Percentiles rank a stretch among this genome's conserved stretches.
Evolutionary conservation across 2,329 filamentous ascomycete species (phyloP).

Genomic region (Pseudogymnoascus sp.): DNA sequence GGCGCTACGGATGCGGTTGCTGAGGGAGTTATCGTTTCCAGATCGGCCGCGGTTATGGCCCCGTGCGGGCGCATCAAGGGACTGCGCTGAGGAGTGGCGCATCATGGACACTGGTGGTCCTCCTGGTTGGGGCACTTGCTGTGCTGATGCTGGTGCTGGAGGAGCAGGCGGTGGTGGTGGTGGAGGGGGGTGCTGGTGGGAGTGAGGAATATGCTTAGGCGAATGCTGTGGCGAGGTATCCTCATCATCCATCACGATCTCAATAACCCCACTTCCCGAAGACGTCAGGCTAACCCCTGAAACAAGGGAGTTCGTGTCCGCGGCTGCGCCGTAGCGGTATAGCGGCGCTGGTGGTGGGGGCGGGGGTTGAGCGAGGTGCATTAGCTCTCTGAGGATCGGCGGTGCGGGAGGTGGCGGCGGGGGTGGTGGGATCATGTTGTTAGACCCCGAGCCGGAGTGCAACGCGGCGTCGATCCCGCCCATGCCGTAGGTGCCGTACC

Average conservation of each 20-base stretch:
- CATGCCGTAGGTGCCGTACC: slow-evolving; percentile 29
- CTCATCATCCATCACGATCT: slow-evolving; percentile 60
- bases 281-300: slow-evolving; percentile 29
- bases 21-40: slow-evolving; percentile 44
- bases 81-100: background rate
- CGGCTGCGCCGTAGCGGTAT: slow-evolving; percentile 31
- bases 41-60: slow-evolving; percentile 52
- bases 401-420: slow-evolving; percentile 46
- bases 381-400: slow-evolving; percentile 54
- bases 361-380: slow-evolving; percentile 53
- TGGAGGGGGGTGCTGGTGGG: slow-evolving; percentile 35
- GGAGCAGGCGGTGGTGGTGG: slow-evolving; percentile 36
- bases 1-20: slow-evolving; percentile 48
- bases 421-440: slow-evolving; percentile 43
- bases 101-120: background rate
- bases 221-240: slow-evolving; percentile 23
- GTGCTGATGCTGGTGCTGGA: background rate
- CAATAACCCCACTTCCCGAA: slow-evolving; percentile 51
- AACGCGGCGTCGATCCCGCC: slow-evolving; percentile 42
- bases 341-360: slow-evolving; percentile 56
- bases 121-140: background rate
- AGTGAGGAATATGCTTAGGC: slow-evolving; percentile 23
- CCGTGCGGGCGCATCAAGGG: slow-evolving; percentile 11
- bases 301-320: slow-evolving; percentile 27
- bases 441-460: slow-evolving; percentile 33